Base-by-base conservation (phyloP, 257 asterid genomes). In the Lycium barbarum region DNA sequence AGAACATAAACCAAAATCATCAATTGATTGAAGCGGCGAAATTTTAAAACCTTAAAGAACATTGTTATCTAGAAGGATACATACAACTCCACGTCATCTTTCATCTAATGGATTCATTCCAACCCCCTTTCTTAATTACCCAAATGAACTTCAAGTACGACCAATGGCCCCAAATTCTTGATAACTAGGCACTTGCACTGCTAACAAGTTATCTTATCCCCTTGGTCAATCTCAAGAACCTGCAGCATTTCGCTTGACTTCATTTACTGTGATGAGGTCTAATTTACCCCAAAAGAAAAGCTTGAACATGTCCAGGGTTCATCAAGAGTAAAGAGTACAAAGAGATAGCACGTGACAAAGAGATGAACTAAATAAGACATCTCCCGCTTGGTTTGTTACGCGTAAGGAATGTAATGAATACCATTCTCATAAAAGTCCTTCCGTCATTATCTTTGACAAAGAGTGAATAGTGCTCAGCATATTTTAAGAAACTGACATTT, bases 101-200 rank as follows among this genome's bases (percentile, higher is more conserved):
- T 76, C 22, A 51, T 22, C 14, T 49, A 49, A 74, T 22, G 81
- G 47, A 53, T 61, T 13, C 59, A 76, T 49, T 51, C 22, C 45
- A 51, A 76, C 40, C 45, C 80, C 45, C 13, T 76, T 76, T 51
- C 22, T 76, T 62, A 73, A 13, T 12, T 76, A 13, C 45, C 81
- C 62, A 74, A 49, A 49, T 59, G 81, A 47, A 51, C 81, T 74
- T 74, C 81, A 74, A 22, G 81, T 49, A 51, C 20, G 22, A 47
- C 45, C 45, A 22, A 3, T 3, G 61, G 65, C 65, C 33, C 22
- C 22, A 0, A 59, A 59, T 18, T 59, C 20, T 7, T 18, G 26
- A 59, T 59, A 59, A 0, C 26, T 59, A 59, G 66, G 66, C 18
- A 59, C 66, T 7, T 59, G 26, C 12, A 18, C 66, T 17, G 2